phyloP scores from a whole-genome alignment of 2,329 filamentous ascomycete species.

The Exophiala spinifera region DNA sequence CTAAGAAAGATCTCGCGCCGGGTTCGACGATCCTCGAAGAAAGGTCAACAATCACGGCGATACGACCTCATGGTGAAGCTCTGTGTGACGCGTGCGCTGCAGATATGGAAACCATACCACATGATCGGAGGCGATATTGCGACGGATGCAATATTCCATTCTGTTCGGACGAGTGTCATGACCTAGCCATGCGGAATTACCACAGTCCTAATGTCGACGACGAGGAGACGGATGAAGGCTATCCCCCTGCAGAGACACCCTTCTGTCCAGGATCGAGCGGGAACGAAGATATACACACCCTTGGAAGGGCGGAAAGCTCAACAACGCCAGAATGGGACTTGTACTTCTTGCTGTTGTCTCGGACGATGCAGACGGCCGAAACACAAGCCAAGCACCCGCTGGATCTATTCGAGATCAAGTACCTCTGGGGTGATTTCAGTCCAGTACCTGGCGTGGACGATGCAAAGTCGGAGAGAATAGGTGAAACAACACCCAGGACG shows the following conservation, averaged over 20 bases:
- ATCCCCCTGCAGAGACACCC: conserved; percentile 19
- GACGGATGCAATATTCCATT: conserved; percentile 54
- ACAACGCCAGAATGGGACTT: conserved; percentile 58
- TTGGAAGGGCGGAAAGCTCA: conserved; percentile 56
- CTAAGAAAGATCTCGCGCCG: conserved; percentile 72
- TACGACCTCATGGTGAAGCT: conserved; percentile 80
- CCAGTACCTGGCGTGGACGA: conserved; percentile 29
- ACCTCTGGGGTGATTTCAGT: conserved; percentile 63
- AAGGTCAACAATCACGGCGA: conserved; percentile 81
- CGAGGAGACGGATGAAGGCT: conserved; percentile 25
- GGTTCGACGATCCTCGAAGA: conserved; percentile 77
- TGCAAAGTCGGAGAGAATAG: not conserved
- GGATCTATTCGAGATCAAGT: conserved; percentile 59
- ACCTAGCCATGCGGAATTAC: conserved; percentile 54
- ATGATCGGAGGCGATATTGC: conserved; percentile 41
- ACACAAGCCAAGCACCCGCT: conserved; percentile 58
- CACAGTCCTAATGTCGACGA: conserved; percentile 38
- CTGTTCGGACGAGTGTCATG: conserved; percentile 56
- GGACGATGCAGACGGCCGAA: conserved; percentile 59
- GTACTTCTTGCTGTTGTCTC: conserved; percentile 58
- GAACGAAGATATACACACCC: conserved; percentile 52
- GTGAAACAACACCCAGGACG: conserved; percentile 31
- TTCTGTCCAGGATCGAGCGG: conserved; percentile 53
- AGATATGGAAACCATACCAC: conserved; percentile 59
- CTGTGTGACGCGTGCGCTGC: conserved; percentile 87